A percentile compares a stretch with the other conserved stretches of the same genome.
Evolutionary conservation across 129 eudicot species (phyloP).

Genomic region (Lactuca saligna): DNA sequence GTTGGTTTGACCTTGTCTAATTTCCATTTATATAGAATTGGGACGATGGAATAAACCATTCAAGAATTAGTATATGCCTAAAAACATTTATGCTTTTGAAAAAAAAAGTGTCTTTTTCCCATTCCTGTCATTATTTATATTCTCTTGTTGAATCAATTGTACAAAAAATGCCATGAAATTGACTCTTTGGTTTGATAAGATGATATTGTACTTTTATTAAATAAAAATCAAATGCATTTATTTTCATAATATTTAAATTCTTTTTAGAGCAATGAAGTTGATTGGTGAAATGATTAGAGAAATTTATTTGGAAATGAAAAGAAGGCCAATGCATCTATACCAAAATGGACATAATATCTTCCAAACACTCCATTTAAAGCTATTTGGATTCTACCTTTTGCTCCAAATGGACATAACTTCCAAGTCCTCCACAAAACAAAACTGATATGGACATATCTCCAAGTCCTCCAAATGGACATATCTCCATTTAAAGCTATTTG

Average conservation of each 20-base stretch:
- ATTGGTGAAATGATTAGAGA: not conserved
- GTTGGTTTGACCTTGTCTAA: not conserved
- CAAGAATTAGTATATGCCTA: constrained; percentile 28
- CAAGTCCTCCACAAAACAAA: too few relatives aligned
- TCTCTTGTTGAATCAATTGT: not conserved
- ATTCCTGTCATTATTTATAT: not conserved
- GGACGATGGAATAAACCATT: constrained; percentile 22
- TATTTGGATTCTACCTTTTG: too few relatives aligned
- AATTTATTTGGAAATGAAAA: not conserved
- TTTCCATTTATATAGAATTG: constrained; percentile 3
- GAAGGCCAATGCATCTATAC: too few relatives aligned
- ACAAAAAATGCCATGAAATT: not conserved
- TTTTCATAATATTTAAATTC: not conserved
- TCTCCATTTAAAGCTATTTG: too few relatives aligned
- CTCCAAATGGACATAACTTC: too few relatives aligned
- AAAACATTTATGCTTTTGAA: constrained; percentile 4
- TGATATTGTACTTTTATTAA: not conserved
- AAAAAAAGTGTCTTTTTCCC: not conserved
- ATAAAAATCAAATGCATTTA: not conserved
- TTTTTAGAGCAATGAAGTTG: not conserved
- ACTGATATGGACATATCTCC: too few relatives aligned
- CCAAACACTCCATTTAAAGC: too few relatives aligned
- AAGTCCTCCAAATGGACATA: too few relatives aligned
- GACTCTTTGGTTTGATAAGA: not conserved
- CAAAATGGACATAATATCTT: too few relatives aligned